Base-by-base conservation (phyloP, 805 yeast genomes). In the Kazachstania taianensis region DNA sequence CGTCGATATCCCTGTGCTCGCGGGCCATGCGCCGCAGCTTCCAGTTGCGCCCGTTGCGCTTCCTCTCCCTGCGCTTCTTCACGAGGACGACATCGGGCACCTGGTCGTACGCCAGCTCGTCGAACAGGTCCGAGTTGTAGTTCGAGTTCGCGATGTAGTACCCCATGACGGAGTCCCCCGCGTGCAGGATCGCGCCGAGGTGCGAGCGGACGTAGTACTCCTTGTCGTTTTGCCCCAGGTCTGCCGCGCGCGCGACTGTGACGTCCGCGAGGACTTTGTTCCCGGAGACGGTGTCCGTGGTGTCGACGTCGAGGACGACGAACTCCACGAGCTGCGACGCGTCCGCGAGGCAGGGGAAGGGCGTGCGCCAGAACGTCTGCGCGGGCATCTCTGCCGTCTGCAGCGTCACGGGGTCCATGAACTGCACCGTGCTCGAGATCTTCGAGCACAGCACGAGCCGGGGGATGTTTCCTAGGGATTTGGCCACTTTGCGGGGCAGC, bases 161-260 rank as follows among this genome's bases (percentile, higher is more conserved):
- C 34, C 98, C 98, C 74, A 89, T 65, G n/a, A 76, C 94, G 12
- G 92, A 79, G 59, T 92, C 98, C 48, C 98, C 99, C 2, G 97
- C 94, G 59, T 92, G 96, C 50, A 89, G 69, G 46, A 92, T 75
- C 42, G 80, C 96, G 44, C 98, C 99, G 33, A 92, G 66, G 59
- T 94, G 98, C 0, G 96, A 76, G 55, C 96, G 73, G 20, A 89
- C 76, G 47, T 81, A 84, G 55, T 72, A 87, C 34, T 84, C 80
- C 43, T 72, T 71, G 53, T 86, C 95, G 56, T 86, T 86, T 35
- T 70, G 71, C 28, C 96, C 96, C 66, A 92, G 59, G 59, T 92
- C 98, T 33, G 78, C 61, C n/a, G 94, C 77, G 52, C 96, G 73
- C n/a, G 94, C 89, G 28, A 87, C 78, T 2, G 94, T 85, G 22